Percentiles rank a stretch among this genome's conserved stretches.
Conservation (phyloP, 331 rosid genomes). For the Malus hybrid region DNA sequence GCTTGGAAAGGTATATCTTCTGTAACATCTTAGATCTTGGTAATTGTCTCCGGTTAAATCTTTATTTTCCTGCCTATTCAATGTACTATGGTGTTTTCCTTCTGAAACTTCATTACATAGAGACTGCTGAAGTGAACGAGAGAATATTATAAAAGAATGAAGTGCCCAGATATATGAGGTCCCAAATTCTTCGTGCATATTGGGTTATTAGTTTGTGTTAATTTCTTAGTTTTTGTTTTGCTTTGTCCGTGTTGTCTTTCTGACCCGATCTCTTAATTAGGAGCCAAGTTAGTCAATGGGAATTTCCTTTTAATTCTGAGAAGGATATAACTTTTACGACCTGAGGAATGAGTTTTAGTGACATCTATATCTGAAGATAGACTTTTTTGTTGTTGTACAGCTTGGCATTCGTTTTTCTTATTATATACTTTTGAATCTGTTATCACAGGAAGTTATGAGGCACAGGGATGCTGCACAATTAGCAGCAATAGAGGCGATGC, state of each 20-base stretch:
- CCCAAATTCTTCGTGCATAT: background rate
- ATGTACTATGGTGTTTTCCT: background rate
- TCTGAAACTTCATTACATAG: background rate
- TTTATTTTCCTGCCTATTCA: background rate
- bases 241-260: background rate
- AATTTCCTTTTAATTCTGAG: background rate
- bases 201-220: background rate
- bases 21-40: background rate
- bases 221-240: background rate
- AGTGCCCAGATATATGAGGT: background rate
- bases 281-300: background rate
- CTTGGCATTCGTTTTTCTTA: background rate
- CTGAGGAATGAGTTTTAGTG: background rate
- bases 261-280: background rate
- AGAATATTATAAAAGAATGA: background rate
- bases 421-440: slow-evolving; percentile 5
- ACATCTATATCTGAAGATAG: background rate
- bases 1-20: slow-evolving; percentile 69
- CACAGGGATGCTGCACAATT: slow-evolving; percentile 81
- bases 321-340: background rate
- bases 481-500: slow-evolving; percentile 80
- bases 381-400: background rate
- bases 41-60: background rate
- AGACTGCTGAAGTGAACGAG: background rate
- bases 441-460: slow-evolving; percentile 67